These are phyloP conservation scores for Acanthamoeba lenticulata DNA, from an alignment of 208 protist genomes.

Conservation along the genomic window DNA sequence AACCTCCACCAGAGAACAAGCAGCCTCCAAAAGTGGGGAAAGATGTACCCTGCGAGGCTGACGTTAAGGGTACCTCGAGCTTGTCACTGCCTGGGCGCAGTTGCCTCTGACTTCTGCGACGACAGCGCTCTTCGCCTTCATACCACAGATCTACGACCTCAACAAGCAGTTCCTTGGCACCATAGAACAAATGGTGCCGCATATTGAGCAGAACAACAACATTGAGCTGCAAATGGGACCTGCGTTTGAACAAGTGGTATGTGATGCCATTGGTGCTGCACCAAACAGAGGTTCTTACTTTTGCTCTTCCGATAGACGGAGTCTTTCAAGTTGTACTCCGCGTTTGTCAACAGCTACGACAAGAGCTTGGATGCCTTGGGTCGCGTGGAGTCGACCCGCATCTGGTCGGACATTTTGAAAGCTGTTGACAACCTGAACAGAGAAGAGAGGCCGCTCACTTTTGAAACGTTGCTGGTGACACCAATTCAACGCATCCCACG, in stretches of 20 bases:
- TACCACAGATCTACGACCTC: not conserved
- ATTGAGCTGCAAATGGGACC: not conserved
- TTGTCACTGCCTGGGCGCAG: not conserved
- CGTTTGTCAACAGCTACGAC: not conserved
- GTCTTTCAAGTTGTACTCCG: constrained; percentile 45
- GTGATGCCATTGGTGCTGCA: not conserved
- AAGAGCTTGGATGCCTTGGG: not conserved
- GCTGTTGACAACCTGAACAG: not conserved
- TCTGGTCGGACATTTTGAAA: not conserved
- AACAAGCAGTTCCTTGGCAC: not conserved
- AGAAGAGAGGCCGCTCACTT: not conserved
- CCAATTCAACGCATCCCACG: constrained; percentile 10
- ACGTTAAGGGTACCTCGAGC: not conserved
- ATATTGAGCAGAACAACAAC: not conserved
- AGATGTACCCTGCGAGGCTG: not conserved
- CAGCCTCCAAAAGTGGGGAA: not conserved
- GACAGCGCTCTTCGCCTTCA: not conserved
- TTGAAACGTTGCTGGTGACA: not conserved
- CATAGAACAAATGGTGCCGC: not conserved
- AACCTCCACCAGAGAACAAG: not conserved
- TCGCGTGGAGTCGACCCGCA: not conserved
- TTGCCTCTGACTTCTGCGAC: not conserved
- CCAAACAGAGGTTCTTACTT: too few species aligned
- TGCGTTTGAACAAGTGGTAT: not conserved
- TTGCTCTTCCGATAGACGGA: too few species aligned